Base-by-base conservation (phyloP, 1,139 yeast genomes). In the Saccharomycopsis crataegensis region DNA sequence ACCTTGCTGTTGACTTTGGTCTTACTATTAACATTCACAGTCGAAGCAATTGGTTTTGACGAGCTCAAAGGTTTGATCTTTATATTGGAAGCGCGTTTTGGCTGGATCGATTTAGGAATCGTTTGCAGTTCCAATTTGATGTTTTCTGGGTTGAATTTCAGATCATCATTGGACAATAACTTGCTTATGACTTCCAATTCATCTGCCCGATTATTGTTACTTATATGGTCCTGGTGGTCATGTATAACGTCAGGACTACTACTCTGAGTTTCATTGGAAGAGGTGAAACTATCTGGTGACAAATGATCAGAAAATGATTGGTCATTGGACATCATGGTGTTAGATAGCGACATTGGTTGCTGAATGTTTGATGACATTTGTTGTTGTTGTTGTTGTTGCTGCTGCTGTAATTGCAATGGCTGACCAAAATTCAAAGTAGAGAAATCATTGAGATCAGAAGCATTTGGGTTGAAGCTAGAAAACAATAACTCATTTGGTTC, bases 401-500 rank as follows among this genome's bases (percentile, higher is more conserved):
- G 28, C 4, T 22, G 28, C 28, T 22, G 28, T 22, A 22, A 22
- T n/a, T 46, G 9, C n/a, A 17, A 12, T 16, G n/a, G 12, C 5
- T 33, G n/a, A 8, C 31, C 31, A 31, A 41, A 14, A 11, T 42
- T 40, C 12, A 31, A 11, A 32, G 14, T 36, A 3, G 40, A 36
- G n/a, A 36, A 36, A 5, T 36, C 40, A 36, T 36, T 12, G 37
- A 17, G 12, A 14, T 36, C 52, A 32, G 58, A 58, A 48, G 55
- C 43, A 46, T 47, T 48, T 4, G 28, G 28, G n/a, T 46, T 28
- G 9, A 56, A 61, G 36, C 58, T 61, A 14, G 64, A 64, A 1
- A 65, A 61, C 9, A 60, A 47, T 14, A 48, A 43, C 8, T 41
- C 33, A 45, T 48, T 11, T 37, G 38, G 28, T 12, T 52, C 14